Conservation (phyloP, 768 basidiomycete genomes). For the Podaxis sp. region DNA sequence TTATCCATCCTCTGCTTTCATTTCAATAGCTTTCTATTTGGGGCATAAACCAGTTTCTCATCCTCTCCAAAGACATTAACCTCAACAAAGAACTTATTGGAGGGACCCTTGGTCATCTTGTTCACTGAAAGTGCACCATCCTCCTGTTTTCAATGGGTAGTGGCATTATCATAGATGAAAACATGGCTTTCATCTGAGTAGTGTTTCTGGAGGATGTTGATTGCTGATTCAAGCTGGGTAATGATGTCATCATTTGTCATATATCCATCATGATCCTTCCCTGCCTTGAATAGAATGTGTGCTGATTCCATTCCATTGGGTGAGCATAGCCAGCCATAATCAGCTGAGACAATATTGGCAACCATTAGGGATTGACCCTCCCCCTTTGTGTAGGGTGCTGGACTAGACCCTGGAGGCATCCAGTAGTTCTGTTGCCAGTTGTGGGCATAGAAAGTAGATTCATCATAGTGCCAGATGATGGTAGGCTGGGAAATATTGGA, state of each 20-base stretch:
- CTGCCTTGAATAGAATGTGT: neutral
- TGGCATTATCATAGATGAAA: slow-evolving; percentile 20
- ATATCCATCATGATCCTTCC: slow-evolving; percentile 14
- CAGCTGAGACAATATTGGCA: slow-evolving; percentile 33
- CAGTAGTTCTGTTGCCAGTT: slow-evolving; percentile 27
- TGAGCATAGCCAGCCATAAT: slow-evolving; percentile 21
- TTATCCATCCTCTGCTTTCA: neutral
- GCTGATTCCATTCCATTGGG: slow-evolving; percentile 16
- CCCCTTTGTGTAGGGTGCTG: slow-evolving; percentile 33
- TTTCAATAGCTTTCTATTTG: neutral
- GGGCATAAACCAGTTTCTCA: no score
- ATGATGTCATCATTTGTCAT: slow-evolving; percentile 6
- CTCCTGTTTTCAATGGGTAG: slow-evolving; percentile 27
- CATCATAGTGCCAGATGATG: slow-evolving; percentile 33
- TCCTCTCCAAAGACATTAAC: neutral
- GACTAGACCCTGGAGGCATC: slow-evolving; percentile 22
- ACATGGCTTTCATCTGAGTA: slow-evolving; percentile 28
- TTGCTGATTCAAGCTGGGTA: neutral
- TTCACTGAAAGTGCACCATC: neutral
- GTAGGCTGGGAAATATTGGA: no score
- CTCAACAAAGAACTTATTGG: neutral
- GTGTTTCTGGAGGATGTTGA: neutral
- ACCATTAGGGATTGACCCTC: slow-evolving; percentile 40
- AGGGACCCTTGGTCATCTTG: neutral
- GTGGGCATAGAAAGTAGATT: slow-evolving; percentile 39